Percentiles rank a stretch among this genome's conserved stretches.
phyloP scores from a whole-genome alignment of 2,329 filamentous ascomycete species.

The Fusarium caatingaense region DNA sequence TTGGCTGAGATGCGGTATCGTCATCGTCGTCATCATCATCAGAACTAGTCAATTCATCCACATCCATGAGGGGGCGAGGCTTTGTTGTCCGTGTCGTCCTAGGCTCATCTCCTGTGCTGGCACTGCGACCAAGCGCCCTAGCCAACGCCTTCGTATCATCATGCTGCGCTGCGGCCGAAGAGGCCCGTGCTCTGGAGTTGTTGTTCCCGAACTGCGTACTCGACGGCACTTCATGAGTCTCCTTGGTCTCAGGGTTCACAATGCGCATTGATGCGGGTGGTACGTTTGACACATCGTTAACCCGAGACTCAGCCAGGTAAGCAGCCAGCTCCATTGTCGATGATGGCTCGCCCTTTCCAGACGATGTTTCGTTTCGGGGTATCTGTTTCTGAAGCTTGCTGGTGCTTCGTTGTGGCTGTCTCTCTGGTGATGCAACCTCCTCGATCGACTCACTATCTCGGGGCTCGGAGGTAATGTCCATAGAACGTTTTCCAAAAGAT shows the following conservation, averaged over 20 bases:
- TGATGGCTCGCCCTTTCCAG: conserved; percentile 53
- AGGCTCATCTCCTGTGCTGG: conserved; percentile 56
- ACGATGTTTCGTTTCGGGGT: conserved; percentile 61
- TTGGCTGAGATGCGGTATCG: conserved; percentile 50
- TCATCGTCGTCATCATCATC: conserved; percentile 56
- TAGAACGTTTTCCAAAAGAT: conserved; percentile 70
- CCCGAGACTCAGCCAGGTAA: conserved; percentile 57
- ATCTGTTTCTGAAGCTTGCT: conserved; percentile 79
- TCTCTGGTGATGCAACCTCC: conserved; percentile 61
- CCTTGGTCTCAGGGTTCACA: conserved; percentile 65
- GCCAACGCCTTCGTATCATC: conserved; percentile 52
- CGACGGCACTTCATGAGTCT: conserved; percentile 54
- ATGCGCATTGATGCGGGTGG: conserved; percentile 68
- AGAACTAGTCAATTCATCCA: conserved; percentile 77
- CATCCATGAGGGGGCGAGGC: conserved; percentile 71
- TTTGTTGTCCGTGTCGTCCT: conserved; percentile 62
- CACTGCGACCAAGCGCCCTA: conserved; percentile 42
- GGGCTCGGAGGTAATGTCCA: conserved; percentile 63
- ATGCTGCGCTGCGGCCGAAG: conserved; percentile 51
- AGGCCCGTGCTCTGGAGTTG: conserved; percentile 47
- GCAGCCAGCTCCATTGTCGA: conserved; percentile 56
- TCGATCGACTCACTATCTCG: conserved; percentile 59
- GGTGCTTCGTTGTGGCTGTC: conserved; percentile 64
- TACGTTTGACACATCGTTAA: conserved; percentile 66
- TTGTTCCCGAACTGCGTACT: conserved; percentile 47